Base-by-base conservation (phyloP, 2,329 filamentous ascomycete genomes). In the Claviceps humidiphila region DNA sequence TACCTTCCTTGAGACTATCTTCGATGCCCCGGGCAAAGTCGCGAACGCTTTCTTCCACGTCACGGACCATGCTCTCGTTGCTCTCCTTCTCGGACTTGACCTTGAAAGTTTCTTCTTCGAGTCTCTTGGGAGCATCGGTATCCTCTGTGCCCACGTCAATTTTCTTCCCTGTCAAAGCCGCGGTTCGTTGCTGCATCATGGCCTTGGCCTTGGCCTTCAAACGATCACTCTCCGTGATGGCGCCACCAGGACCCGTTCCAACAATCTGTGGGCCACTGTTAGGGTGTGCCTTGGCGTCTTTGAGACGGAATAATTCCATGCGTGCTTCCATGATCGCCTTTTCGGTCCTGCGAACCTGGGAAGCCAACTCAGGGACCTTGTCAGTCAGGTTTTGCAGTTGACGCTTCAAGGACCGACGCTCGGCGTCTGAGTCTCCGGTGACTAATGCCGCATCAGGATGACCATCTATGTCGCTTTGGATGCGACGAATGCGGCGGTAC, bases 121-220 rank as follows among this genome's bases (percentile, higher is more conserved):
- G 69, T 38, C 93, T 82, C 69, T 89, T 87, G 47, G 89, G 83
- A 3, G 87, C 88, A 57, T 87, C 87, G 26, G 78, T 76, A 57
- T 90, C 85, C 58, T 94, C 87, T 55, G 84, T 78, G 46, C 72
- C 73, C 2, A 74, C 67, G 40, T 87, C 82, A 47, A 84, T 72
- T 64, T 90, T 89, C 67, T 85, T 89, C 53, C 93, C 93, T 22
- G 89, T 89, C 57, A 98, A 72, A 17, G 93, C 91, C 52, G 93
- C 93, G 59, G 93, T 90, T 54, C 93, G 85, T 63, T 95, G 90
- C 71, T 97, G 91, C 93, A 98, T 98, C 82, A 96, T 95, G 41
- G 91, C 91, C 71, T 90, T 95, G 37, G 93, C 91, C 59, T 90
- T 82, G 39, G 93, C 93, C 73, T 96, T 97, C 58, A 97, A 80